Evolutionary conservation across 1,139 yeast species (phyloP).

Genomic region (Geotrichum cucujoidarum): DNA sequence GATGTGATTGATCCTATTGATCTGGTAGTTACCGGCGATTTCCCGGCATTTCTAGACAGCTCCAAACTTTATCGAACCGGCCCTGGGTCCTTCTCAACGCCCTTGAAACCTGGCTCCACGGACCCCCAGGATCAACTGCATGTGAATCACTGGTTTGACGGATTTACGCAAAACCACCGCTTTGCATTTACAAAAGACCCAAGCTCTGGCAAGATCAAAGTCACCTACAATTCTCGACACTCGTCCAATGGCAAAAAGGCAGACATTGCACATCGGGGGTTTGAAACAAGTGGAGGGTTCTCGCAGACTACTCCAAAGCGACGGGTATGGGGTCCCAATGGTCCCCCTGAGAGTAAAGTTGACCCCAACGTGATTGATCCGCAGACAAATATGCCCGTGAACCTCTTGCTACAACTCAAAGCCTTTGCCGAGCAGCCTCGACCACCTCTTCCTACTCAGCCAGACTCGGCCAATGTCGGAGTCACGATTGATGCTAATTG

Average conservation of each 20-base stretch:
- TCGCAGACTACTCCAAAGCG: slow-evolving; percentile 17
- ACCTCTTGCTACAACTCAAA: slow-evolving; percentile 1
- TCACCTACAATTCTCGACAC: slow-evolving; percentile 20
- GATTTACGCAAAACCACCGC: slow-evolving; percentile 22
- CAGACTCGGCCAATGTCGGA: slow-evolving; percentile 18
- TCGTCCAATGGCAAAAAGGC: slow-evolving; percentile 20
- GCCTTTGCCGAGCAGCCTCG: slow-evolving; percentile 2
- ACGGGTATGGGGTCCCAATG: slow-evolving; percentile 9
- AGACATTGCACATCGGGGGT: slow-evolving; percentile 13
- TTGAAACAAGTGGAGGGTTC: slow-evolving; percentile 11
- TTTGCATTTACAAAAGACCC: slow-evolving; percentile 14
- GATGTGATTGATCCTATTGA: slow-evolving; percentile 6
- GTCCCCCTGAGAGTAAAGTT: slow-evolving; percentile 1
- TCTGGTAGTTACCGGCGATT: slow-evolving; percentile 1
- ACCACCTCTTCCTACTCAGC: neutral
- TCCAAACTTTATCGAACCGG: slow-evolving; percentile 16
- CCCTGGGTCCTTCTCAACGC: slow-evolving; percentile 13
- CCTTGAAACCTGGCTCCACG: neutral
- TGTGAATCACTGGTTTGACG: slow-evolving; percentile 23
- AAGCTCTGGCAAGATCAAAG: neutral
- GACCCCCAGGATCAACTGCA: slow-evolving; percentile 5
- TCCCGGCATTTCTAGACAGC: slow-evolving; percentile 10
- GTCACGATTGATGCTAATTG: slow-evolving; percentile 23
- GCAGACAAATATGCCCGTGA: neutral
- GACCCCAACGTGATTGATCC: neutral